Conservation (phyloP, 2,329 filamentous ascomycete species). For the Pseudonectria foliicola region DNA sequence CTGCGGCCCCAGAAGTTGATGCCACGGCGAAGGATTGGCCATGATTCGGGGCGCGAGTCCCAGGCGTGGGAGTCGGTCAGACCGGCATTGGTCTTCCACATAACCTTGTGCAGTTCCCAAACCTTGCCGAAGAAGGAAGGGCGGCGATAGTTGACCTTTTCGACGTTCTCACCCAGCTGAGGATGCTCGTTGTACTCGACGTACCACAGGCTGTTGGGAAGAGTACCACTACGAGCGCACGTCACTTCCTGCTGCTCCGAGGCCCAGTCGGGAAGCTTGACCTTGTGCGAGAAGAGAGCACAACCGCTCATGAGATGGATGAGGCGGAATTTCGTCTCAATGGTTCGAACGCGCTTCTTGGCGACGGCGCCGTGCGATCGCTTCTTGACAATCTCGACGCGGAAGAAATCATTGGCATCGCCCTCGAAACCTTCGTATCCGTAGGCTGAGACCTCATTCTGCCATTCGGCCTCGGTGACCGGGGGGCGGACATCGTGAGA, state of each 20-base stretch:
- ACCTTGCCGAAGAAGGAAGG: constrained; percentile 98
- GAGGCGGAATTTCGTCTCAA: constrained; percentile 93
- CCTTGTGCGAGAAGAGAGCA: constrained; percentile 94
- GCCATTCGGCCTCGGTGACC: constrained; percentile 84
- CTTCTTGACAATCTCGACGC: constrained; percentile 87
- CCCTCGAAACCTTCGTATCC: constrained; percentile 95
- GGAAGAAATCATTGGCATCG: constrained; percentile 94
- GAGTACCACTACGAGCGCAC: constrained; percentile 80
- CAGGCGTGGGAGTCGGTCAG: constrained; percentile 94
- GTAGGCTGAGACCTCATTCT: constrained; percentile 94
- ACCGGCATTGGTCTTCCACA: constrained; percentile 98
- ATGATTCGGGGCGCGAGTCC: constrained; percentile 91
- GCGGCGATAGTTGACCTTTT: constrained; percentile 93
- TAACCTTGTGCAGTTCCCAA: constrained; percentile 92
- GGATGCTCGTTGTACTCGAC: constrained; percentile 87
- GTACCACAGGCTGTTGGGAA: constrained; percentile 97
- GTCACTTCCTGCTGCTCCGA: constrained; percentile 99
- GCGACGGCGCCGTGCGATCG: constrained; percentile 72
- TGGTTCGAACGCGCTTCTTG: constrained; percentile 82
- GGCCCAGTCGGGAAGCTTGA: constrained; percentile 96
- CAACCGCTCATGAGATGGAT: constrained; percentile 97
- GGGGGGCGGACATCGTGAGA: constrained; percentile 90
- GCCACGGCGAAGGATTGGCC: constrained; percentile 84
- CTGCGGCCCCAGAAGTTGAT: constrained; percentile 99
- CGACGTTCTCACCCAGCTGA: constrained; percentile 62